These are phyloP conservation scores for Auricularia auricula-judae DNA, from an alignment of 768 basidiomycete genomes.

Conservation along the genomic window DNA sequence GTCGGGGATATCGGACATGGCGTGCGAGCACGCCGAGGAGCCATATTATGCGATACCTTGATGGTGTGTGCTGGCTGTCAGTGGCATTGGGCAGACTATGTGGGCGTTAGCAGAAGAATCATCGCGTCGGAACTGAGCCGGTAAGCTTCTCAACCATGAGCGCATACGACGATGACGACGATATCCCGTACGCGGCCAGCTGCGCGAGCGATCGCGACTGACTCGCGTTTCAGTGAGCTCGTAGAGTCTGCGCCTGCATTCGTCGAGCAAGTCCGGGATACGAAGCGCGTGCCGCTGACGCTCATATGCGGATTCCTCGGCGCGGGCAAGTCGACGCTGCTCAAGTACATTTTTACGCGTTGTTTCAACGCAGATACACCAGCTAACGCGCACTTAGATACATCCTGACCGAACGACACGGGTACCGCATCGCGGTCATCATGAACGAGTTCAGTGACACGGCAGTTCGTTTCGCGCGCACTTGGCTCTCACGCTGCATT, in stretches of 20 bases:
- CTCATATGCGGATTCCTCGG: constrained; percentile 94
- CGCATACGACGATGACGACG: constrained; percentile 31
- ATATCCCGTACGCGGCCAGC: constrained; percentile 38
- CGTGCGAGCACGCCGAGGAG: background rate
- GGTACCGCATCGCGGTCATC: constrained; percentile 92
- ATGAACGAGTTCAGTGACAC: constrained; percentile 99
- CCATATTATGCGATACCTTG: too few relatives aligned
- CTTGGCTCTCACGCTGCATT: background rate
- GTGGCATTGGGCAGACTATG: too few relatives aligned
- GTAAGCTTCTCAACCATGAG: too few relatives aligned
- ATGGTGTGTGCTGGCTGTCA: too few relatives aligned
- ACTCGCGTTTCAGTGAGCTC: background rate
- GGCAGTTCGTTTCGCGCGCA: constrained; percentile 40
- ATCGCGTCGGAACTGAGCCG: too few relatives aligned
- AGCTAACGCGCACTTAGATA: background rate
- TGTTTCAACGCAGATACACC: background rate
- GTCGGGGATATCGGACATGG: background rate
- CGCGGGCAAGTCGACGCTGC: constrained; percentile 80
- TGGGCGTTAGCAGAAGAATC: too few relatives aligned
- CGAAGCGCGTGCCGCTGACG: constrained; percentile 62
- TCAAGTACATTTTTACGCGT: constrained; percentile 43
- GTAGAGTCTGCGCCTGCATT: background rate
- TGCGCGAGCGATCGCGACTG: background rate
- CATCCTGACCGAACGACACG: constrained; percentile 87
- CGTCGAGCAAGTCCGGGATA: constrained; percentile 6